Base-by-base conservation (phyloP, 2,329 filamentous ascomycete genomes). In the Beauveria asiatica region DNA sequence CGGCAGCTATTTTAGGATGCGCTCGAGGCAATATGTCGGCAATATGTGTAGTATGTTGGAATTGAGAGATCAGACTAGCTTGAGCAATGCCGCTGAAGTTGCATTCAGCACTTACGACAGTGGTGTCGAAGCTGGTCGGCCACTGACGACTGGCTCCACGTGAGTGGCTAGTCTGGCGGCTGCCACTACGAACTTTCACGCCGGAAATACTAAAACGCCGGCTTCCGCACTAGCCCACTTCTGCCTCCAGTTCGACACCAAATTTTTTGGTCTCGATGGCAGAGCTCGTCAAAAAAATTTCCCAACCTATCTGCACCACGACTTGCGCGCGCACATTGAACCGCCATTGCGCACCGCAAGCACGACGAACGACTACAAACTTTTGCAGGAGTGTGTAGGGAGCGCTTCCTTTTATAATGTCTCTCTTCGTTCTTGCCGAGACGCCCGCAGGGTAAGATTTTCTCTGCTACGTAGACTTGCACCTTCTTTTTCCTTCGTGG, bases 371-470 rank as follows among this genome's bases (percentile, higher is more conserved):
- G 56, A 64, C 69, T 68, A 70, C 69, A 66, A 63, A 70, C 54
- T 62, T 64, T 66, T 67, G 68, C 68, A 69, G 69, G 64, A 68
- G 61, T 65, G 65, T 62, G 65, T 68, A 69, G 68, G 67, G 69
- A 71, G 67, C 61, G 60, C 63, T 57, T 66, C 57, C 59, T 65
- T 67, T 69, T 75, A 85, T 67, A 66, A 94, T 94, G 89, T 88
- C 89, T 78, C 86, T 94, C 74, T 95, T 96, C 78, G 89, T 97
- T 78, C 86, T 97, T 69, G 88, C 88, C 71, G 92, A 97, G 79
- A 97, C 92, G 75, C 90, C 90, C 77, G 92, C 92, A 75, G 83
- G 83, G 83, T 85, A 76, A 78, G 82, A 79, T 60, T 65, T 64
- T 57, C 6, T 61, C 61, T 62, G 27, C 52, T 30, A 39, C 46